phyloP scores from a whole-genome alignment of 345 rosid genomes.

The Psidium guajava region DNA sequence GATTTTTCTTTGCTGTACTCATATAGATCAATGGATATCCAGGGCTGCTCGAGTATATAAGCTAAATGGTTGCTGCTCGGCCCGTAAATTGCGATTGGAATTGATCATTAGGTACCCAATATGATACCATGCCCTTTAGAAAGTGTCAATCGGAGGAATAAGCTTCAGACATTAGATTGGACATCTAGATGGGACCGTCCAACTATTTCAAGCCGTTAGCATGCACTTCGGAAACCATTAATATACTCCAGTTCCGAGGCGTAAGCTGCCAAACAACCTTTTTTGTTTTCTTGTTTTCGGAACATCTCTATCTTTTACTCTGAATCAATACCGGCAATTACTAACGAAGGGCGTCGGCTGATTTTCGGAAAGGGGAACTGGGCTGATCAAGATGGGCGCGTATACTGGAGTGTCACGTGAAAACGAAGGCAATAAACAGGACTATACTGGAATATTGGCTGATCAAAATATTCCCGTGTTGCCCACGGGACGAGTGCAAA shows the following conservation, averaged over 20 bases:
- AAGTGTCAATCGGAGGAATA: background rate
- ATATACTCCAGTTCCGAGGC: background rate
- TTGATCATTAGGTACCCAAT: background rate
- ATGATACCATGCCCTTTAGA: background rate
- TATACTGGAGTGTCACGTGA: no score
- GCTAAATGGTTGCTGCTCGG: background rate
- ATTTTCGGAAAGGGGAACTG: background rate
- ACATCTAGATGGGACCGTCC: background rate
- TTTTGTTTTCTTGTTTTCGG: background rate
- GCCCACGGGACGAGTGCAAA: no score
- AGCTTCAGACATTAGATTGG: background rate
- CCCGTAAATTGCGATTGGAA: background rate
- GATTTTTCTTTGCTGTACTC: background rate
- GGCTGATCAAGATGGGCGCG: no score
- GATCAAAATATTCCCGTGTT: no score
- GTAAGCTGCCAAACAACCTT: background rate
- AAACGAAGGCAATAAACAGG: no score
- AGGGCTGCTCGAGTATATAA: background rate
- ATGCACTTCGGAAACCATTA: background rate
- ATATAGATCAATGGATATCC: background rate
- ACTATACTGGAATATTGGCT: no score
- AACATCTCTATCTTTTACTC: background rate
- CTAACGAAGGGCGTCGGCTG: no score
- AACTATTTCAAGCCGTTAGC: background rate
- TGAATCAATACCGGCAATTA: background rate